A percentile compares a stretch with the other conserved stretches of the same genome.
Conservation (phyloP, 208 protist species). For the Trichomonas vaginalis region DNA sequence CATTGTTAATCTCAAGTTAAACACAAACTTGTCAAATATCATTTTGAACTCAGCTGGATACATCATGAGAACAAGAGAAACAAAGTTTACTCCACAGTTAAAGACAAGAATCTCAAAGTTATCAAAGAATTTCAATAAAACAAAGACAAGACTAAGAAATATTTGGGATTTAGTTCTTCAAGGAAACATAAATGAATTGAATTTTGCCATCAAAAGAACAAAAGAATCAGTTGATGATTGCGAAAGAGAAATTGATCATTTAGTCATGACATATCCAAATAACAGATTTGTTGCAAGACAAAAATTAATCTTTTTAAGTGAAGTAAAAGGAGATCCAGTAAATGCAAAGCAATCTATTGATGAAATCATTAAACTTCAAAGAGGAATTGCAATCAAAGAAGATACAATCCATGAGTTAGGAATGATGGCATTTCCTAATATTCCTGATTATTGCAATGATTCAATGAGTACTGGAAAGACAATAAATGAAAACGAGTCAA, state of each 20-base stretch:
- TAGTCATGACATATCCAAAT: not conserved
- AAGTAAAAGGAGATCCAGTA: not conserved
- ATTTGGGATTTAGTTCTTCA: not conserved
- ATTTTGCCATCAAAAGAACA: not conserved
- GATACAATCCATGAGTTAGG: not conserved
- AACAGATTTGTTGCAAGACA: not conserved
- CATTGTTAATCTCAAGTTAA: not conserved
- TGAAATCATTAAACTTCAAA: not conserved
- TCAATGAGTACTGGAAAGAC: not conserved
- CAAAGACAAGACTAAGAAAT: not conserved
- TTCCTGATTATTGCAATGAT: not conserved
- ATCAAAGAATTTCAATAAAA: not conserved
- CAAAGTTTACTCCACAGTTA: not conserved
- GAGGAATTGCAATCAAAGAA: not conserved
- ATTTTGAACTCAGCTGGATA: not conserved
- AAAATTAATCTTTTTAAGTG: not conserved
- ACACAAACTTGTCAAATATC: not conserved
- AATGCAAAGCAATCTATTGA: not conserved
- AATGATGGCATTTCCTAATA: not conserved
- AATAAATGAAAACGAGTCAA: not conserved
- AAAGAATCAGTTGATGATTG: not conserved
- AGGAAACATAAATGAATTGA: not conserved
- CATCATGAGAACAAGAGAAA: not conserved
- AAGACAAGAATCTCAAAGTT: not conserved
- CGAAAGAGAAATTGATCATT: not conserved